Percentiles rank a stretch among this genome's conserved stretches.
These are phyloP conservation scores for Suillus variegatus DNA, from an alignment of 768 basidiomycete species.

Conservation along the genomic window DNA sequence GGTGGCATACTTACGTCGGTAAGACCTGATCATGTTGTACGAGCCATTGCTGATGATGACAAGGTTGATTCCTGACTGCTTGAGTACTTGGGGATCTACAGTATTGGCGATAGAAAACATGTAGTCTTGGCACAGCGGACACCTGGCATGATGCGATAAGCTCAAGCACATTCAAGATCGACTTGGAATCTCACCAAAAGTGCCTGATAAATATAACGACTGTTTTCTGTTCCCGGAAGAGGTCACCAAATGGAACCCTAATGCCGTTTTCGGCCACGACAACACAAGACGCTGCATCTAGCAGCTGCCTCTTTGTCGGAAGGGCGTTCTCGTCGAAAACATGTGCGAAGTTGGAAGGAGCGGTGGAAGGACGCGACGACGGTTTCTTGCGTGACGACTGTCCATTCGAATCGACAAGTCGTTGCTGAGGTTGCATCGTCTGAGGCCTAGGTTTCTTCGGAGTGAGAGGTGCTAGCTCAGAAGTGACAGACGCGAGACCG, in stretches of 20 bases:
- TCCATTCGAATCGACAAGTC: slow-evolving; percentile 3
- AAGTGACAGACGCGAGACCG: slow-evolving; percentile 5
- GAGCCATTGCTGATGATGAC: slow-evolving; percentile 82
- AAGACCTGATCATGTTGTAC: slow-evolving; percentile 73
- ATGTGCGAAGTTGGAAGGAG: slow-evolving; percentile 14
- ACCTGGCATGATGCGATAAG: slow-evolving; percentile 40
- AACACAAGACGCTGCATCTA: slow-evolving; percentile 58
- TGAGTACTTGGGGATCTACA: slow-evolving; percentile 47
- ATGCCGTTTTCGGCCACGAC: slow-evolving; percentile 71
- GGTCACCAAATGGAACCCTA: slow-evolving; percentile 64
- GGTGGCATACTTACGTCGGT: slow-evolving; percentile 48
- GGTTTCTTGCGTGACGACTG: slow-evolving; percentile 9
- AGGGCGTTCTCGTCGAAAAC: slow-evolving; percentile 45
- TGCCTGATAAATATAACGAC: slow-evolving; percentile 87
- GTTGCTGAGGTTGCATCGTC: slow-evolving; percentile 21
- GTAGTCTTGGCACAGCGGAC: slow-evolving; percentile 87
- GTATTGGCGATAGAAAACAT: slow-evolving; percentile 63
- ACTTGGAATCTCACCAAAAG: slow-evolving; percentile 56
- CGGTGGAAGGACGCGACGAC: slow-evolving; percentile 17
- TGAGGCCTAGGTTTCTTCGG: slow-evolving; percentile 19
- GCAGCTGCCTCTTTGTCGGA: slow-evolving; percentile 58
- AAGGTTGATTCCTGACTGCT: slow-evolving; percentile 53
- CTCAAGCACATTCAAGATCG: slow-evolving; percentile 7
- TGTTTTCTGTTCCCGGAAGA: slow-evolving; percentile 59
- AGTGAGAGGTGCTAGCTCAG: slow-evolving; percentile 12